These are phyloP conservation scores for Chimonanthus salicifolius DNA, from an alignment of 164 flowering plant genomes.

Conservation along the genomic window DNA sequence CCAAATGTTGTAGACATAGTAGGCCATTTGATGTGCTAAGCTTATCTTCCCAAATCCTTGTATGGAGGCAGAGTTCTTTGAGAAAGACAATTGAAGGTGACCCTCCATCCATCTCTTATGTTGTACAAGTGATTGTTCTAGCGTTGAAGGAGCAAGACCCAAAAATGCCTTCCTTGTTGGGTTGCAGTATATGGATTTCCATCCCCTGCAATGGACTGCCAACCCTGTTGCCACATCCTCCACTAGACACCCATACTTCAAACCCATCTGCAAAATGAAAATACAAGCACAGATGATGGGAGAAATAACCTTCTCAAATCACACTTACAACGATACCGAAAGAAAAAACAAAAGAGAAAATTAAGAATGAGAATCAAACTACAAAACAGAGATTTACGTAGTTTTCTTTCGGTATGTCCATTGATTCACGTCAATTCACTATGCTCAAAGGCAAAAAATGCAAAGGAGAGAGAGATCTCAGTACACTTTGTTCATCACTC, in stretches of 20 bases:
- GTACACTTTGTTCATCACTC: too few species aligned
- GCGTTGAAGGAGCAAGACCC: constrained; percentile 48
- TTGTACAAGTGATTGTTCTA: constrained; percentile 47
- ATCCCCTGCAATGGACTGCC: constrained; percentile 53
- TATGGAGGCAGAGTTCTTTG: constrained; percentile 42
- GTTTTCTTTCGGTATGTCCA: too few species aligned
- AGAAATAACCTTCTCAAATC: background rate
- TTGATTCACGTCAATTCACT: too few species aligned
- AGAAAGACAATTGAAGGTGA: constrained; percentile 50
- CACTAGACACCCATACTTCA: constrained; percentile 57
- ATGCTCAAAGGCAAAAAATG: too few species aligned
- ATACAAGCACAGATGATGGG: background rate
- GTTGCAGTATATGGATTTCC: constrained; percentile 53
- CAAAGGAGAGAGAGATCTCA: too few species aligned
- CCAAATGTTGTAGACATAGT: constrained; percentile 46
- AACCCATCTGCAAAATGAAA: constrained; percentile 43
- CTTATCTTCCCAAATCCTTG: constrained; percentile 43
- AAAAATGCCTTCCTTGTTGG: constrained; percentile 45
- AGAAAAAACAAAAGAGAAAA: too few species aligned
- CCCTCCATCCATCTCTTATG: constrained; percentile 88
- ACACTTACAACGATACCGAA: too few species aligned
- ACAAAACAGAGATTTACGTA: too few species aligned
- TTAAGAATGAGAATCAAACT: too few species aligned
- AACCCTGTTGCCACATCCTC: constrained; percentile 70
- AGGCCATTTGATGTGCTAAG: constrained; percentile 44